Evolutionary conservation across 2,329 filamentous ascomycete species (phyloP).

Genomic region (Tolypocladium cylindrosporum): DNA sequence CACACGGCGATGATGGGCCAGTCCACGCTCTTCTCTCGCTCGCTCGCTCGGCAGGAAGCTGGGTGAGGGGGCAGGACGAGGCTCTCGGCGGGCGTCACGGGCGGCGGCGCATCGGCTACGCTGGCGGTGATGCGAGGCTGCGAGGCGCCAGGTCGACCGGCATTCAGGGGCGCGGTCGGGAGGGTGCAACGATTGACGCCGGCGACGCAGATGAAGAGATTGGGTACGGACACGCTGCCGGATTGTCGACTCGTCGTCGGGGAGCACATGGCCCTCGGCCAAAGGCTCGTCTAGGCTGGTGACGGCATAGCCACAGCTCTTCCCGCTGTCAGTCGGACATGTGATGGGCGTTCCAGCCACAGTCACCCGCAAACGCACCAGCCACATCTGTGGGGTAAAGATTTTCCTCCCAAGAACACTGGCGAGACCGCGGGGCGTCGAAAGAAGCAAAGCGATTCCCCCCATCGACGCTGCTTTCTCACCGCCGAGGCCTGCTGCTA

Average conservation of each 20-base stretch:
- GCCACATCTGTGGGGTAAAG: constrained; percentile 7
- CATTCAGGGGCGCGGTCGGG: neutral
- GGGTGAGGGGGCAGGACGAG: neutral
- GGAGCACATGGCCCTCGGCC: constrained; percentile 1
- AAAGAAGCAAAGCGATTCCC: neutral
- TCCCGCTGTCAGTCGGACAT: constrained; percentile 1
- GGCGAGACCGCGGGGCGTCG: neutral
- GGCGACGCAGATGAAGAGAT: neutral
- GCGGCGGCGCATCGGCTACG: constrained; percentile 1
- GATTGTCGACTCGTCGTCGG: neutral
- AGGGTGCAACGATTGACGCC: neutral
- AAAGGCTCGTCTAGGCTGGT: neutral
- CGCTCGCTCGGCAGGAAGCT: neutral
- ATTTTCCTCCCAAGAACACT: constrained; percentile 1
- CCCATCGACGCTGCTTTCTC: neutral
- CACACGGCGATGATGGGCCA: neutral
- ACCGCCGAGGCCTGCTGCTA: neutral
- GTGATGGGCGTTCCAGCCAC: constrained; percentile 1
- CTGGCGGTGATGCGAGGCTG: neutral
- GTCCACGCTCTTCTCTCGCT: neutral
- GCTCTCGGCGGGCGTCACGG: neutral
- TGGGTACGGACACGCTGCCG: neutral
- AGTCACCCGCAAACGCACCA: neutral
- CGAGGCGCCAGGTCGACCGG: neutral
- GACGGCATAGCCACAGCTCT: neutral